Evolutionary conservation across 2,329 filamentous ascomycete genomes (phyloP).

Genomic region (Neonectria coccinea): DNA sequence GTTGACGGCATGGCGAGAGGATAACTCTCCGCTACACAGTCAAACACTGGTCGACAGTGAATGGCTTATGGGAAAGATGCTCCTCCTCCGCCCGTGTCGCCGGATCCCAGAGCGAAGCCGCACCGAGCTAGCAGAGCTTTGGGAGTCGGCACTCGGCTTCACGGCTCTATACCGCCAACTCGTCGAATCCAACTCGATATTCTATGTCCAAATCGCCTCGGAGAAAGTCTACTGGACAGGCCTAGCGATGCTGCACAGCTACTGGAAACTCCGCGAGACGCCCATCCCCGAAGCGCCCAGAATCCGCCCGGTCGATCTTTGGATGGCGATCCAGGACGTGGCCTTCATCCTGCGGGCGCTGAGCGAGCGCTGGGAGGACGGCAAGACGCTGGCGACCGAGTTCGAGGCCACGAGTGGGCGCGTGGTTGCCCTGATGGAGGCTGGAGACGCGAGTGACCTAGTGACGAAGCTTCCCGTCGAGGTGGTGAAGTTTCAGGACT

Average conservation of each 20-base stretch:
- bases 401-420: conserved; percentile 34
- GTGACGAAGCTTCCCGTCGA: conserved; percentile 28
- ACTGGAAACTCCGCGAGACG: conserved; percentile 31
- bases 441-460: neutral
- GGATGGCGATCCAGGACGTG: conserved; percentile 41
- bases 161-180: conserved; percentile 36
- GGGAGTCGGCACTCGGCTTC: conserved; percentile 36
- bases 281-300: neutral
- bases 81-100: conserved; percentile 37
- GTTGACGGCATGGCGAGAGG: conserved; percentile 28
- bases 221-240: conserved; percentile 45
- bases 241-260: conserved; percentile 38
- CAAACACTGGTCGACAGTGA: conserved; percentile 40
- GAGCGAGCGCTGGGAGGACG: conserved; percentile 41
- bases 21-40: conserved; percentile 31
- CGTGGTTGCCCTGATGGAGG: conserved; percentile 31
- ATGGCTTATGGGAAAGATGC: conserved; percentile 40
- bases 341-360: conserved; percentile 38
- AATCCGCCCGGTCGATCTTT: conserved; percentile 32
- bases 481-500: conserved; percentile 31
- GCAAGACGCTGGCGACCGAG: conserved; percentile 31
- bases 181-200: conserved; percentile 40
- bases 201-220: conserved; percentile 43
- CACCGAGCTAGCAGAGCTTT: conserved; percentile 33
- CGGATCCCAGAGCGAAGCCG: conserved; percentile 31